phyloP scores from a whole-genome alignment of 495 filamentous ascomycete genomes.

The Xylaria intraflava region DNA sequence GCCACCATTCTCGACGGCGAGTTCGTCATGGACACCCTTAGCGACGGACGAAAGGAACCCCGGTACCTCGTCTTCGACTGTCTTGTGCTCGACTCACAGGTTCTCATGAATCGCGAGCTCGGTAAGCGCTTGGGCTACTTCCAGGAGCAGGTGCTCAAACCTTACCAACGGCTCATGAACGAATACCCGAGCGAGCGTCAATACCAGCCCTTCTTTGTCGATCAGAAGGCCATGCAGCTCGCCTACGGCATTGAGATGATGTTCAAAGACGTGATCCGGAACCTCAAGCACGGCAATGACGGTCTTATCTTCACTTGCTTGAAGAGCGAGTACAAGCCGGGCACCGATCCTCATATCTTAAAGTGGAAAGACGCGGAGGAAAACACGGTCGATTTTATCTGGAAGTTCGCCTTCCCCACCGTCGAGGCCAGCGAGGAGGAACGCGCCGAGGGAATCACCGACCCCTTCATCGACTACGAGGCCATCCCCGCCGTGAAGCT shows the following conservation, averaged over 20 bases:
- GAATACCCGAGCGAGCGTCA: constrained; percentile 61
- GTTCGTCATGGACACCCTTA: constrained; percentile 70
- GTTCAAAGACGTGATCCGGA: constrained; percentile 78
- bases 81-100: constrained; percentile 70
- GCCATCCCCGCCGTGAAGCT: constrained; percentile 45
- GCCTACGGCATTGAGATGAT: constrained; percentile 85
- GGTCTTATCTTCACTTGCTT: constrained; percentile 95
- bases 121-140: constrained; percentile 89
- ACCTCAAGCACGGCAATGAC: constrained; percentile 85
- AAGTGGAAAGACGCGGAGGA: constrained; percentile 96
- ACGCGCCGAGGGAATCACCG: constrained; percentile 51
- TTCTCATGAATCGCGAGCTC: constrained; percentile 64
- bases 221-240: constrained; percentile 81
- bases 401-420: constrained; percentile 67
- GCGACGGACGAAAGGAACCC: constrained; percentile 56
- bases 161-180: constrained; percentile 65
- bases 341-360: constrained; percentile 86
- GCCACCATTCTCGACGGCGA: constrained; percentile 89
- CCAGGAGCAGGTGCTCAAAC: constrained; percentile 67
- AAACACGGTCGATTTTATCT: constrained; percentile 87
- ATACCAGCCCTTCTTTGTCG: constrained; percentile 69
- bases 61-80: constrained; percentile 92
- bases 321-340: constrained; percentile 72
- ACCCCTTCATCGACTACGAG: constrained; percentile 52
- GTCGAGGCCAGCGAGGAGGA: constrained; percentile 65